Conservation (phyloP, 768 basidiomycete genomes). For the Leccinum obscurum region DNA sequence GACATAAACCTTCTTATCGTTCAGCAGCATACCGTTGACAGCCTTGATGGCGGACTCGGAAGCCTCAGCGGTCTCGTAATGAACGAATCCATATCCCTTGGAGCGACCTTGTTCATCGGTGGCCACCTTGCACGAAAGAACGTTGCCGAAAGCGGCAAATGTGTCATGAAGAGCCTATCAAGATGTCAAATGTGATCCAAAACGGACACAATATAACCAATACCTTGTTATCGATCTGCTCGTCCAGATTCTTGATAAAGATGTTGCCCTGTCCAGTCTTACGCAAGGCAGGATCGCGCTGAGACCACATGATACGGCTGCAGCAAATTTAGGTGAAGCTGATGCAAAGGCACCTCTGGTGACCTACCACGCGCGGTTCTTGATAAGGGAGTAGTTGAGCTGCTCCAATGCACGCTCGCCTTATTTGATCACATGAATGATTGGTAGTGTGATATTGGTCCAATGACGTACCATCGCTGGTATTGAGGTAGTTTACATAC, state of each 20-base stretch:
- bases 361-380: constrained; percentile 89
- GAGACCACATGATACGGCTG: constrained; percentile 99
- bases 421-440: constrained; percentile 31
- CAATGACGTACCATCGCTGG: constrained; percentile 73
- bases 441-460: not conserved
- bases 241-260: constrained; percentile 99
- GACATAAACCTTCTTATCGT: constrained; percentile 99
- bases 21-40: constrained; percentile 98
- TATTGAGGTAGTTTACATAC: constrained; percentile 98
- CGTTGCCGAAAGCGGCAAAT: constrained; percentile 98
- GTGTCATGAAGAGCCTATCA: constrained; percentile 95
- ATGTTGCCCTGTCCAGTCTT: constrained; percentile 99
- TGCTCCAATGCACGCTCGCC: constrained; percentile 98
- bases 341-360: not conserved
- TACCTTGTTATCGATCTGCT: constrained; percentile 96
- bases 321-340: constrained; percentile 2
- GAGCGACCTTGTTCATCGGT: constrained; percentile 94
- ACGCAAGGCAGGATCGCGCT: constrained; percentile 98
- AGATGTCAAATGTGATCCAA: constrained; percentile 2
- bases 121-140: constrained; percentile 98
- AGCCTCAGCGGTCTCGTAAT: constrained; percentile 97
- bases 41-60: constrained; percentile 96
- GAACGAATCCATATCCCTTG: constrained; percentile 98
- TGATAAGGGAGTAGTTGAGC: constrained; percentile 99
- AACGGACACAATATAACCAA: not conserved